A percentile compares a stretch with the other conserved stretches of the same genome.
phyloP scores from a whole-genome alignment of 2,329 filamentous ascomycete species.

The Dactylonectria estremocensis region DNA sequence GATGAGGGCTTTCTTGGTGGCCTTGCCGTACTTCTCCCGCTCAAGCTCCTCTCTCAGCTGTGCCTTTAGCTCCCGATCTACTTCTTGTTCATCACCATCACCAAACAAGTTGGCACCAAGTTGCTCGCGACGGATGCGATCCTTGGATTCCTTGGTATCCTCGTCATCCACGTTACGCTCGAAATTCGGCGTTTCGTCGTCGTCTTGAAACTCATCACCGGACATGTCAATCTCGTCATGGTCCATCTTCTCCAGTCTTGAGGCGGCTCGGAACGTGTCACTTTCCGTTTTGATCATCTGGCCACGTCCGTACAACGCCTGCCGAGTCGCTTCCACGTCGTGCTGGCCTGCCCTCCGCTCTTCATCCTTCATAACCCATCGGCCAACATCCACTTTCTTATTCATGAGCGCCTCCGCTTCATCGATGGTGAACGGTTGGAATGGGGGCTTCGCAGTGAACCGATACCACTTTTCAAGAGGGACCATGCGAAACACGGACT shows the following conservation, averaged over 20 bases:
- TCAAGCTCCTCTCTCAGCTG: constrained; percentile 78
- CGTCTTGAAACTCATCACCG: constrained; percentile 86
- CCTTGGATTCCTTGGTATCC: constrained; percentile 79
- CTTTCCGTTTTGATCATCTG: constrained; percentile 79
- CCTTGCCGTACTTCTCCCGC: constrained; percentile 80
- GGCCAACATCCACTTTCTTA: constrained; percentile 81
- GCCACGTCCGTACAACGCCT: constrained; percentile 66
- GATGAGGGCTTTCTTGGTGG: constrained; percentile 83
- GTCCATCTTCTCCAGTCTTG: constrained; percentile 76
- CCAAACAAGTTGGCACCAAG: constrained; percentile 89
- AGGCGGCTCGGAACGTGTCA: constrained; percentile 73
- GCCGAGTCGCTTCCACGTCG: constrained; percentile 73
- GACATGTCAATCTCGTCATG: constrained; percentile 79
- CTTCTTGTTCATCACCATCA: constrained; percentile 77
- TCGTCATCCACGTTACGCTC: constrained; percentile 88
- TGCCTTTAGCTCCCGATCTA: constrained; percentile 82
- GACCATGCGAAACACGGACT: constrained; percentile 83
- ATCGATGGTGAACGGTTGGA: constrained; percentile 84
- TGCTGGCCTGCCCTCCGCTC: constrained; percentile 70
- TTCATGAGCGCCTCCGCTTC: constrained; percentile 89
- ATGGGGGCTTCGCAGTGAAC: constrained; percentile 85
- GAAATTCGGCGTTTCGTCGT: constrained; percentile 84
- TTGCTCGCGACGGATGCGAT: constrained; percentile 83
- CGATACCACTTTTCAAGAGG: constrained; percentile 97
- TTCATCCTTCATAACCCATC: constrained; percentile 84